Conservation (phyloP, 805 yeast genomes). For the Schwanniomyces polymorphus region DNA sequence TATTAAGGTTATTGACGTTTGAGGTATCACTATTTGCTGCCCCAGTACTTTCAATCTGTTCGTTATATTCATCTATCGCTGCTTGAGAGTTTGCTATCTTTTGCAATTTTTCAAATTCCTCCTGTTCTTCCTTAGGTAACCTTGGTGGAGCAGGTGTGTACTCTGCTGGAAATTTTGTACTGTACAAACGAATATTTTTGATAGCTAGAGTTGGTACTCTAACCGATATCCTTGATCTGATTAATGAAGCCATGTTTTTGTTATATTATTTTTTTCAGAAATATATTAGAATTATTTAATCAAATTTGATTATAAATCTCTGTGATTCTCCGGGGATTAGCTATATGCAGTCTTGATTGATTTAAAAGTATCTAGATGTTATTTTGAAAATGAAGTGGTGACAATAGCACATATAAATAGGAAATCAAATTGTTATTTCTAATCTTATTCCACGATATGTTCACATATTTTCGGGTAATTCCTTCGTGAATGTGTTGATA, state of each 20-base stretch:
- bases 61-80: constrained; percentile 74
- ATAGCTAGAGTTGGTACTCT: not conserved
- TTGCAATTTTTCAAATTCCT: constrained; percentile 87
- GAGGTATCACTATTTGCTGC: constrained; percentile 18
- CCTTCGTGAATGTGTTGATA: not conserved
- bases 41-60: constrained; percentile 35
- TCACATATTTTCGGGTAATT: not conserved
- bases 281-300: not conserved
- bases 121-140: constrained; percentile 78
- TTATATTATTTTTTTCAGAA: not conserved
- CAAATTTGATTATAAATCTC: not conserved
- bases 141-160: constrained; percentile 58
- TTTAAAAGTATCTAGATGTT: not conserved
- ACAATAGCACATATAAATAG: not conserved
- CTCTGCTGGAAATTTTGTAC: constrained; percentile 22
- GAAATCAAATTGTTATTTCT: not conserved
- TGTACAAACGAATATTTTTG: constrained; percentile 8
- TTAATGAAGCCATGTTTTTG: not conserved
- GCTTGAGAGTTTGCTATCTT: constrained; percentile 76
- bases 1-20: constrained; percentile 18
- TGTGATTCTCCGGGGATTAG: not conserved
- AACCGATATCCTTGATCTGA: not conserved
- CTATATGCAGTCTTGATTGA: not conserved
- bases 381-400: no score
- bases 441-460: not conserved